Conservation (phyloP, 129 eudicot species). For the Apium graveolens region DNA sequence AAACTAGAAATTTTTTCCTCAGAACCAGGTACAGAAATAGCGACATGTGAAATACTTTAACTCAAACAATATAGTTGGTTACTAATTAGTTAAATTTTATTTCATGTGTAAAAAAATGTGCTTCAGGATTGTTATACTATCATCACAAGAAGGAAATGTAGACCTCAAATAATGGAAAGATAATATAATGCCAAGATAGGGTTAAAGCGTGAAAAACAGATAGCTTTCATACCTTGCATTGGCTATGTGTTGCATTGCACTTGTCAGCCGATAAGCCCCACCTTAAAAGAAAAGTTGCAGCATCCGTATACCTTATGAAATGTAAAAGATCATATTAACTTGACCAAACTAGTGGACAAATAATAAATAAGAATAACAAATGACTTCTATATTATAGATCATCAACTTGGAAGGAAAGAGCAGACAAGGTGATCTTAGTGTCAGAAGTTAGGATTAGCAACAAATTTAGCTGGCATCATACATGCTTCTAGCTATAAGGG, state of each 20-base stretch:
- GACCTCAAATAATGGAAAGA: neutral
- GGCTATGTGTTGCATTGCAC: slow-evolving; percentile 90
- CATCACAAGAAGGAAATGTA: no score
- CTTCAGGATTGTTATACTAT: neutral
- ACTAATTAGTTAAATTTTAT: neutral
- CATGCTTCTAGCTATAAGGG: neutral
- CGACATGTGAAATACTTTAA: neutral
- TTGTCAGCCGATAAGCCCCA: slow-evolving; percentile 82
- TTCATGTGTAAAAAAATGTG: neutral
- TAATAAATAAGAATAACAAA: neutral
- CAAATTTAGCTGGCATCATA: neutral
- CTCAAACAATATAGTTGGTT: neutral
- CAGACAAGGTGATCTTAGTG: neutral
- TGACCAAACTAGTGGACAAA: neutral
- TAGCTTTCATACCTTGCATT: slow-evolving; percentile 54
- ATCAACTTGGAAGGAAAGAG: neutral
- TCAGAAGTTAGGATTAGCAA: slow-evolving; percentile 1
- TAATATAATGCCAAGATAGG: neutral
- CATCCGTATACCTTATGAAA: slow-evolving; percentile 58
- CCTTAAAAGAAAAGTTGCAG: slow-evolving; percentile 68
- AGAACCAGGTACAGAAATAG: neutral
- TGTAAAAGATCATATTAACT: slow-evolving; percentile 9
- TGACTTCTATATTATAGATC: neutral
- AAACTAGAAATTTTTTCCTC: neutral
- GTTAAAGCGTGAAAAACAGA: neutral